These are phyloP conservation scores for Alternaria sp. DNA, from an alignment of 2,329 filamentous ascomycete genomes.

Conservation along the genomic window DNA sequence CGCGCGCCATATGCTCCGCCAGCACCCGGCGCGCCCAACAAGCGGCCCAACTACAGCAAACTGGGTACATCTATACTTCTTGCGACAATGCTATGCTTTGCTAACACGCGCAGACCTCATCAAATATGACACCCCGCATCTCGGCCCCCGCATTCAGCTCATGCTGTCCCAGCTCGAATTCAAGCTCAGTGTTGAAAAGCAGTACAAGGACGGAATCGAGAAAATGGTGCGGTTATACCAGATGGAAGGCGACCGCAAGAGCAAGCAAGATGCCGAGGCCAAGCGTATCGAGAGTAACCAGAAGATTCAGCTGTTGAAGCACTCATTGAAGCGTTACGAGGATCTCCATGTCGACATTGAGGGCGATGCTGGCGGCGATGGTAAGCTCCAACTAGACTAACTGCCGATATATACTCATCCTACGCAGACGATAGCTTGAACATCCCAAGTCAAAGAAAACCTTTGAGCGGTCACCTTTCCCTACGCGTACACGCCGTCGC, in stretches of 20 bases:
- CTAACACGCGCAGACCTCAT: constrained; percentile 75
- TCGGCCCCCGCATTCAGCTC: constrained; percentile 96
- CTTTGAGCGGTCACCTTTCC: constrained; percentile 88
- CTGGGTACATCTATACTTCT: constrained; percentile 71
- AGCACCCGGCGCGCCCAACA: constrained; percentile 71
- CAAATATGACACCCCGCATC: constrained; percentile 95
- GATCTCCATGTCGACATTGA: constrained; percentile 96
- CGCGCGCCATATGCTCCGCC: constrained; percentile 80
- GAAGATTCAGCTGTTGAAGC: constrained; percentile 94
- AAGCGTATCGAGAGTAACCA: constrained; percentile 94
- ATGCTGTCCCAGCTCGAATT: constrained; percentile 99
- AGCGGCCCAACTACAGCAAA: constrained; percentile 90
- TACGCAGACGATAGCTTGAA: constrained; percentile 90
- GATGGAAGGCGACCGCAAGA: constrained; percentile 97
- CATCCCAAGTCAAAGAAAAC: constrained; percentile 91
- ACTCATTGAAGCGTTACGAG: constrained; percentile 95
- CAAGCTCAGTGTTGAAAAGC: constrained; percentile 97
- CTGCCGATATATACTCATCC: constrained; percentile 37
- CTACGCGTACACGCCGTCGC: constrained; percentile 88
- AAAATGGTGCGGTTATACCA: constrained; percentile 99
- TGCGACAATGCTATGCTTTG: background rate
- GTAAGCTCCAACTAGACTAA: constrained; percentile 60
- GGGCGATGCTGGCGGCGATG: constrained; percentile 74
- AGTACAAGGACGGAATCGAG: constrained; percentile 98
- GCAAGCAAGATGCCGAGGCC: constrained; percentile 88